These are phyloP conservation scores for Fusarium veterinarium DNA, from an alignment of 2,329 filamentous ascomycete species.

Conservation along the genomic window DNA sequence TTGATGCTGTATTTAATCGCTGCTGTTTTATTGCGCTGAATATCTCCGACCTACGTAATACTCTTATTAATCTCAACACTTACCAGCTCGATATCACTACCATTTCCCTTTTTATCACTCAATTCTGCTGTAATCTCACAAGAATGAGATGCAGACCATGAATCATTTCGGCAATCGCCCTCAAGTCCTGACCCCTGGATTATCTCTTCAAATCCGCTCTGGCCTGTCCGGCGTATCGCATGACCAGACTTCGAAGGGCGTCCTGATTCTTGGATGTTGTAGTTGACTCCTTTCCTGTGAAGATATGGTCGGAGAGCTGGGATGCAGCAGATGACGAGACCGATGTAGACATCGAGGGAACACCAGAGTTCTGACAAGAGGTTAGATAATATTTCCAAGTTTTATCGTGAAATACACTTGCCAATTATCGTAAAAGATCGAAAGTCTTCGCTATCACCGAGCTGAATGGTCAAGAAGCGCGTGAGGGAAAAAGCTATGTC, in stretches of 20 bases:
- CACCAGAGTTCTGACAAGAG: slow-evolving; percentile 24
- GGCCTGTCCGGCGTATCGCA: background rate
- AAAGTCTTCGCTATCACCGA: background rate
- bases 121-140: background rate
- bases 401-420: fast-evolving
- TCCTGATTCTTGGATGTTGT: background rate
- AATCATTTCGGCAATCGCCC: background rate
- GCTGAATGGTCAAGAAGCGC: slow-evolving; percentile 26
- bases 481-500: slow-evolving; percentile 36
- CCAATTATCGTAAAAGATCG: slow-evolving; percentile 30
- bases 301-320: slow-evolving; percentile 38
- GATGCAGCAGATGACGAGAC: slow-evolving; percentile 35
- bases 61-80: fast-evolving
- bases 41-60: fast-evolving
- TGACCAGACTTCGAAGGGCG: background rate
- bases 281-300: slow-evolving; percentile 1
- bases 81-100: slow-evolving; percentile 9
- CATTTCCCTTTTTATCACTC: slow-evolving; percentile 20
- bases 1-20: fast-evolving
- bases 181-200: background rate
- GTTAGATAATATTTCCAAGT: fast-evolving
- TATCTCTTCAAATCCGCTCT: slow-evolving; percentile 26
- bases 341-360: slow-evolving; percentile 29
- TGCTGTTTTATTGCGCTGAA: fast-evolving
- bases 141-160: background rate